Evolutionary conservation across 768 basidiomycete genomes (phyloP), one percentile per base, ranked within the genome.

Genomic region (Suillus luteus): DNA sequence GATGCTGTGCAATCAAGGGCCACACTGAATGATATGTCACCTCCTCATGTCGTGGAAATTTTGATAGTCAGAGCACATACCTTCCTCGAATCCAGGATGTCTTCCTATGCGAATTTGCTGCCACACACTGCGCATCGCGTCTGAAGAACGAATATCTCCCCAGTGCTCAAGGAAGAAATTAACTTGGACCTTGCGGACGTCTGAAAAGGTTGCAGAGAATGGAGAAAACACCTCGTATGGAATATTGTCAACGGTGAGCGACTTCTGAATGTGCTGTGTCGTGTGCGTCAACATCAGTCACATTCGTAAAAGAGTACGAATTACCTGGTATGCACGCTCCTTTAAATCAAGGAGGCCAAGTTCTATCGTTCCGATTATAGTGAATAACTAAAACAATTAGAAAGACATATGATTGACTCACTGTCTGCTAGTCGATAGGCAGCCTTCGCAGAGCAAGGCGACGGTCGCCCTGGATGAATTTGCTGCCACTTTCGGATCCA

Each of bases 31-130:
- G 58, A 62, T 51, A 1, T 38, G n/a, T 79, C 61, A 65, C 55
- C 52, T 51, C 15, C 8, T n/a, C 44, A 44, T n/a, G 22, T 35
- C 11, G 41, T 33, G 40, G 48, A 48, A 35, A 10, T 2, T 31
- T 31, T 15, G 44, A 61, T 24, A 37, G 40, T 65, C 37, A 41
- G 7, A 10, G 6, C 17, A 72, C 78, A 11, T 17, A 89, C 90
- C 89, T 82, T 93, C 91, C 76, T 94, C 93, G 70, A 94, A 95
- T 1, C 93, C 93, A 19, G 92, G 90, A 72, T 94, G 91, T 40
- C 91, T 82, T 51, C 93, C 93, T 55, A 85, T 81, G 62, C 94
- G 81, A 48, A 96, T 93, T 75, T 94, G 91, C 62, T 87, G 84
- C 91, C 92, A 95, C 5, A 95, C 89, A 66, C 82, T 84, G 61